Base-by-base conservation (phyloP, 2,329 filamentous ascomycete species). In the Epichloe bromicola region DNA sequence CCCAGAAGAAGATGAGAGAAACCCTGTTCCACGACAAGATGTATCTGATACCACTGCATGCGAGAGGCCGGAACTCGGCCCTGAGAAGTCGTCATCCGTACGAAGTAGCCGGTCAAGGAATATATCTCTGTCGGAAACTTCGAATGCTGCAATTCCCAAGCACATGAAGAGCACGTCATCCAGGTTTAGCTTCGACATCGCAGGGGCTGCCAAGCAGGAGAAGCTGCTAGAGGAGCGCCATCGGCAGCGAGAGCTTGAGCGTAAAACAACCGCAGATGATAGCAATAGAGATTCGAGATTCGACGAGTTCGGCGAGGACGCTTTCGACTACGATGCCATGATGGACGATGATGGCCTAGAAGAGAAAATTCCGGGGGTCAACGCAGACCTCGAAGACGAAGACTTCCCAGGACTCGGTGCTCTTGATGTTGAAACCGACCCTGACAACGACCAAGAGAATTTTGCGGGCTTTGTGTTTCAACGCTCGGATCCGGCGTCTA, bases 121-220 rank as follows among this genome's bases (percentile, higher is more conserved):
- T 50, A 61, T 72, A 3, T 82, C 76, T n/a, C 53, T 73, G 1
- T 75, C 76, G 0, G 71, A 71, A 4, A 61, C 70, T 2, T 76
- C 74, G 6, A 62, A 70, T 2, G 76, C 74, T 6, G 72, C 75
- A 1, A 54, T 83, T 36, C 80, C 80, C 2, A 76, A 69, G 53
- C 80, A 83, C 55, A 83, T 84, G 80, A 84, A 83, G 65, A 89
- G 85, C 62, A 86, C 83, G 11, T 86, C 86, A 0, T 88, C 85
- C 0, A 74, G 86, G 14, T 90, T 91, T 61, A 90, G 86, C 59
- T 91, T 91, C 60, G 86, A 90, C 60, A 86, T 89, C 73, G 78
- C 82, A 15, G 83, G 83, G 5, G 79, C 79, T 5, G 84, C 84
- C 14, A 76, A 79, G 53, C 74, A 82, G 59, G 80, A 84, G 64